Conservation (phyloP, 2,329 filamentous ascomycete genomes). For the Rutstroemia sp. region DNA sequence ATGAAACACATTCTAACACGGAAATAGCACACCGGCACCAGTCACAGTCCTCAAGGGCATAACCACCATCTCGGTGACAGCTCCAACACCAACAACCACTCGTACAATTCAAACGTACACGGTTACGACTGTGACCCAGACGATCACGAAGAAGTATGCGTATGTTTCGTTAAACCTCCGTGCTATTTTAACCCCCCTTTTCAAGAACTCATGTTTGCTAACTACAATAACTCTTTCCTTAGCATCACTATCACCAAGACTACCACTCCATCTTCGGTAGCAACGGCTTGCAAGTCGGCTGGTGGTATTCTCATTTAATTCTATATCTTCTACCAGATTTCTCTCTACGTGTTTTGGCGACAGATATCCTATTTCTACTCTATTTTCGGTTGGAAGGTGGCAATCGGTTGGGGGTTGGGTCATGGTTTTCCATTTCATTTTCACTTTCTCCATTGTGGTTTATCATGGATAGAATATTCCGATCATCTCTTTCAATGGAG, state of each 20-base stretch:
- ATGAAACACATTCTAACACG: background rate
- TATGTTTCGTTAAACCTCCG: background rate
- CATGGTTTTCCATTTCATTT: too few relatives aligned
- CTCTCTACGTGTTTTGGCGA: background rate
- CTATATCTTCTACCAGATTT: background rate
- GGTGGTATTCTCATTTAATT: background rate
- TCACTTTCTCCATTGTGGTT: too few relatives aligned
- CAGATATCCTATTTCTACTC: background rate
- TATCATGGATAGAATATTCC: too few relatives aligned
- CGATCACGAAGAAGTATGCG: constrained; percentile 2
- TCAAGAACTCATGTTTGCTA: background rate
- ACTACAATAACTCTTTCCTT: background rate
- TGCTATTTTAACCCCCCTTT: background rate
- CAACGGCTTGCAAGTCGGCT: background rate
- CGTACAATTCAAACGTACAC: background rate
- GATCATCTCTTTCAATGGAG: too few relatives aligned
- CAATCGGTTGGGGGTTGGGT: too few relatives aligned
- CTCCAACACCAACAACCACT: constrained; percentile 3
- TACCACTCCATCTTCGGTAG: constrained; percentile 1
- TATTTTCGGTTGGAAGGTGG: too few relatives aligned
- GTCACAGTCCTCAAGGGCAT: background rate
- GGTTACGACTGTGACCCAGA: background rate
- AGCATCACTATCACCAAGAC: constrained; percentile 6
- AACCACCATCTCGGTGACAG: constrained; percentile 1
- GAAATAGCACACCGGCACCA: constrained; percentile 1